Base-by-base conservation (phyloP, 2,329 filamentous ascomycete species). In the Dryadomyces sulphureus region DNA sequence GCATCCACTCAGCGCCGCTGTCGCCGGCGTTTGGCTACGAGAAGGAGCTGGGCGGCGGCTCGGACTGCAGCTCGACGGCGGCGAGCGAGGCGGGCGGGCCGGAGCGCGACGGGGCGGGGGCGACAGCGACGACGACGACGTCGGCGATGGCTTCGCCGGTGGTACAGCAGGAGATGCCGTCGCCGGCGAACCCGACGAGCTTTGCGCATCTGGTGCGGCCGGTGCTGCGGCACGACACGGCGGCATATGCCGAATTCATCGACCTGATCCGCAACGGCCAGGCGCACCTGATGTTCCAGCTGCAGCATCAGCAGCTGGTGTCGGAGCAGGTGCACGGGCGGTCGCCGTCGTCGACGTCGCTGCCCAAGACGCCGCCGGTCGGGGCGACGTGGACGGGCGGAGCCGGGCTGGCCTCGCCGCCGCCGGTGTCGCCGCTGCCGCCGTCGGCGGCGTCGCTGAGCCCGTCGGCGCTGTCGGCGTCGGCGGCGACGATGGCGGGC, bases 131-230 rank as follows among this genome's bases (percentile, higher is more conserved):
- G 19, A 27, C 43, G 21, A 8, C 22, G 11, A 24, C 4, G 8
- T 8, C 11, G 3, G 6, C 11, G 11, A 7, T 20, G 17, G 19
- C 22, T n/a, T 7, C 36, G 9, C 2, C 45, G 16, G 16, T 25
- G 7, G 3, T 35, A 4, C 22, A 40, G 5, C 30, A 38, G n/a
- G 21, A 41, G 6, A 62, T 65, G 4, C 57, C 67, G 9, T 60
- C 67, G 1, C 75, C 75, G 4, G 72, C 74, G 0, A 73, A 76
- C 45, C 77, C 77, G 2, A 79, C 72, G 8, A 86, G 83, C 59
- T 87, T 95, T 56, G 78, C 82, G 0, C 83, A 94, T 56, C 73
- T 96, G 3, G 66, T 98, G 34, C 82, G 85, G 44, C 84, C 88
- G 0, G 75, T 95, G 3, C 73, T 95, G 41, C 79, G 92, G 27